These are phyloP conservation scores for Moringa oleifera DNA, from an alignment of 345 rosid species.

Conservation along the genomic window DNA sequence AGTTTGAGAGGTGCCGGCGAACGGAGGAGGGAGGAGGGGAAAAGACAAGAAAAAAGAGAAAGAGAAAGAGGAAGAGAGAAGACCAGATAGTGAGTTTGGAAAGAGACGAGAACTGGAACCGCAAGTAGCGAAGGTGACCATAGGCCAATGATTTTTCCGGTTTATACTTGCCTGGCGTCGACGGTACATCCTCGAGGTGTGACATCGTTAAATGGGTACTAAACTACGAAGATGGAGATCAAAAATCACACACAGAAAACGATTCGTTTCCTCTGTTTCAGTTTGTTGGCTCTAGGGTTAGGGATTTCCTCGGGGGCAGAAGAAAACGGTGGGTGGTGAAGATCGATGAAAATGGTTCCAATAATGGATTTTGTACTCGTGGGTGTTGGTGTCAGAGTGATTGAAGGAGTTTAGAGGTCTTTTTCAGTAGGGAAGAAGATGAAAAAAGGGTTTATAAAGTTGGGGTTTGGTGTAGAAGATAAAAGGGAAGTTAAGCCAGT, in stretches of 20 bases:
- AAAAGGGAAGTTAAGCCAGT: neutral
- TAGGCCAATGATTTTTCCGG: slow-evolving; percentile 40
- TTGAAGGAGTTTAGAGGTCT: neutral
- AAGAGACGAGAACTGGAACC: slow-evolving; percentile 39
- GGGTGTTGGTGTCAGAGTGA: neutral
- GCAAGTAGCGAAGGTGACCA: slow-evolving; percentile 34
- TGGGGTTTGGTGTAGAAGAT: neutral
- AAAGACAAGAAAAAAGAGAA: slow-evolving; percentile 32
- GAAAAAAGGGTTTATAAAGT: neutral
- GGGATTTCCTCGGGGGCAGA: neutral
- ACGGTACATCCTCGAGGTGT: slow-evolving; percentile 44
- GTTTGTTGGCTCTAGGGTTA: slow-evolving; percentile 11
- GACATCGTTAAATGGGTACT: slow-evolving; percentile 36
- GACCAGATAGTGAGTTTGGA: slow-evolving; percentile 45
- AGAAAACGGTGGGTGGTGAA: slow-evolving; percentile 11
- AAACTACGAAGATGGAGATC: slow-evolving; percentile 6
- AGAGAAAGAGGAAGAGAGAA: slow-evolving; percentile 39
- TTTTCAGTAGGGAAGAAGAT: neutral
- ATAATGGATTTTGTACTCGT: neutral
- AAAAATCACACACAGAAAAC: no score
- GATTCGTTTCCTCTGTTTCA: neutral
- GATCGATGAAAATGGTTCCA: slow-evolving; percentile 21
- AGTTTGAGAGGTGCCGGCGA: slow-evolving; percentile 35
- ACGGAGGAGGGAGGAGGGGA: slow-evolving; percentile 26
- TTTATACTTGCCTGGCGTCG: slow-evolving; percentile 64